Base-by-base conservation (phyloP, 106 monocot species). In the Dioscorea dumetorum region DNA sequence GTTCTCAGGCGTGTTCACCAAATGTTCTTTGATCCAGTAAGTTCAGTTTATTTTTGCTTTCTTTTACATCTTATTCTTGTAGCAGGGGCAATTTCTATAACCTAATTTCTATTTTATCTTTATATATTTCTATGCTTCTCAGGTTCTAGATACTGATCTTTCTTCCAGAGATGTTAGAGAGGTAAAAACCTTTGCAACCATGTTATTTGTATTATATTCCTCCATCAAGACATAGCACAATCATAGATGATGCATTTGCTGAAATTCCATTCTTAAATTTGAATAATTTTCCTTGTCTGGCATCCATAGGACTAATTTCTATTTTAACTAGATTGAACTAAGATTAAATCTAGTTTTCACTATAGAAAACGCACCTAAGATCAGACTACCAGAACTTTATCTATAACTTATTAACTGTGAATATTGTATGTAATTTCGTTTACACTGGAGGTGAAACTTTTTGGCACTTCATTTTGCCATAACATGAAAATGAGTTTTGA, bases 1-100 rank as follows among this genome's bases (percentile, higher is more conserved):
- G 88, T 99, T 70, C 80, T 99, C 22, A 84, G 81, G 73, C 82
- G 81, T 21, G 54, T 73, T 57, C 93, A 99, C 67, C 23, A 73
- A 67, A 75, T 81, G 84, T 99, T 99, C 67, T 99, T 90, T 63
- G 82, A 93, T 73, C 70, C 84, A 57, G 93, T 94, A 31, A 73
- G 81, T 73, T 59, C 8, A 18, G 19, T 11, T 32, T 50, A 11
- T 4, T 60, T 24, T 53, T 22, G 57, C 62, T 28, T 28, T 28
- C 28, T 28, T 28, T 28, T 28, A 28, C 28, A 32, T 66, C 62
- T 14, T 10, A 20, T 62, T 23, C 19, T 17, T 60, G 3, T 4
- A 58, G 9, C 69, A 17, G 18, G 1, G 2, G 0, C 2, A 21
- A 16, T 12, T 58, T 11, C 3, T 12, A 15, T 23, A 3, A 49